phyloP scores from a whole-genome alignment of 2,329 filamentous ascomycete species.

The Bipolaris cookei region DNA sequence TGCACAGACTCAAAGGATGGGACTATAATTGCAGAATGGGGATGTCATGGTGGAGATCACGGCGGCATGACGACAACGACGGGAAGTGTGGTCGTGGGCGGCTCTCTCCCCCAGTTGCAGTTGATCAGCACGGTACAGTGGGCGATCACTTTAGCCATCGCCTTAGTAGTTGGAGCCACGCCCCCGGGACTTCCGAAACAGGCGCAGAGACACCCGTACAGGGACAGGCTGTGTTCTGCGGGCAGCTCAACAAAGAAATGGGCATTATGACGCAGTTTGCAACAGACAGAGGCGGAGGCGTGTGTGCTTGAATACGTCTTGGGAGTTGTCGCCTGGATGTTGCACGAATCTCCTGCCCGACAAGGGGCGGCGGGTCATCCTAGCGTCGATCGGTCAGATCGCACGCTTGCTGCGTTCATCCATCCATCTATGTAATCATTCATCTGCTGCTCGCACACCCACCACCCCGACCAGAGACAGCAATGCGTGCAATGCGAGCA shows the following conservation, averaged over 20 bases:
- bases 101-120: slow-evolving; percentile 19
- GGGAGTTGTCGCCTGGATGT: slow-evolving; percentile 3
- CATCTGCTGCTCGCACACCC: not conserved
- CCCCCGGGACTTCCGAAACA: slow-evolving; percentile 14
- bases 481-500: not conserved
- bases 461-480: not conserved
- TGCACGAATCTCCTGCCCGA: slow-evolving; percentile 13
- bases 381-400: slow-evolving; percentile 19
- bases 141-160: slow-evolving; percentile 8
- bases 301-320: not conserved
- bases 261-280: not conserved
- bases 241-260: not conserved
- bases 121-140: slow-evolving; percentile 24
- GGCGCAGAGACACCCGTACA: not conserved
- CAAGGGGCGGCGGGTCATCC: slow-evolving; percentile 19
- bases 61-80: slow-evolving; percentile 34
- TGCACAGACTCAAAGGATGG: slow-evolving; percentile 1
- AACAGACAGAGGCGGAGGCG: not conserved
- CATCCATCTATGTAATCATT: not conserved
- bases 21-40: not conserved
- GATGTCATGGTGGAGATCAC: slow-evolving; percentile 18
- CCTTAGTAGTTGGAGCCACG: slow-evolving; percentile 11
- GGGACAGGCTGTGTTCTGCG: not conserved
- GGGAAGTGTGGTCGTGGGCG: slow-evolving; percentile 12
- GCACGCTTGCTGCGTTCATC: not conserved